phyloP scores from a whole-genome alignment of 148 eudicot species.

The Dysphania ambrosioides region DNA sequence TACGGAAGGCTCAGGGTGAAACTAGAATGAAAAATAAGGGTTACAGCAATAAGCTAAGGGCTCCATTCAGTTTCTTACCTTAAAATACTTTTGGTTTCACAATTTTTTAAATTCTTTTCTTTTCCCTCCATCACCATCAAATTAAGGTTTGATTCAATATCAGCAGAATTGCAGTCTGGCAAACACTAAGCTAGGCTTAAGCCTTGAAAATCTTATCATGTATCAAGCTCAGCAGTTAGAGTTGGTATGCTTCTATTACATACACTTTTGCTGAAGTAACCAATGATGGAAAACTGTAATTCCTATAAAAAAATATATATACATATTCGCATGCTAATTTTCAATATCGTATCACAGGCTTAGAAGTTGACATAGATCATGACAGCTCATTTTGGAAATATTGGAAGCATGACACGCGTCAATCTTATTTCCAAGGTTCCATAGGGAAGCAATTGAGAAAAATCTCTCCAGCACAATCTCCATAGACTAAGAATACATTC shows the following conservation, averaged over 20 bases:
- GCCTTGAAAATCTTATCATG: neutral
- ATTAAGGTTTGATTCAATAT: neutral
- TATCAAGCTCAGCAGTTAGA: neutral
- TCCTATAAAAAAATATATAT: neutral
- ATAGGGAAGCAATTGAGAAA: slow-evolving; percentile 1
- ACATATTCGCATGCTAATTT: neutral
- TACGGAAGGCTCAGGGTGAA: neutral
- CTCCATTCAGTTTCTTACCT: no score
- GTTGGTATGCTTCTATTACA: neutral
- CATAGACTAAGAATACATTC: slow-evolving; percentile 4
- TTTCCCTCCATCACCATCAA: neutral
- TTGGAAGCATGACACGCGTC: neutral
- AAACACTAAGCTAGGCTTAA: neutral
- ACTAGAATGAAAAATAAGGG: neutral
- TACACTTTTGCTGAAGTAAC: neutral
- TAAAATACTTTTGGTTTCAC: no score
- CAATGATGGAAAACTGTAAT: neutral
- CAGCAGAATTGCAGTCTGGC: neutral
- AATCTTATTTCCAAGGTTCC: slow-evolving; percentile 8
- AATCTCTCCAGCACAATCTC: neutral
- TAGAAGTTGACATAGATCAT: neutral
- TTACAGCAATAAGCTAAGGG: neutral
- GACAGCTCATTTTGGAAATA: neutral
- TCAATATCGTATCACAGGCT: neutral
- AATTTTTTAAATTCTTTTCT: neutral